Conservation (phyloP, 352 stramenopile species). For the Phytophthora idaei region DNA sequence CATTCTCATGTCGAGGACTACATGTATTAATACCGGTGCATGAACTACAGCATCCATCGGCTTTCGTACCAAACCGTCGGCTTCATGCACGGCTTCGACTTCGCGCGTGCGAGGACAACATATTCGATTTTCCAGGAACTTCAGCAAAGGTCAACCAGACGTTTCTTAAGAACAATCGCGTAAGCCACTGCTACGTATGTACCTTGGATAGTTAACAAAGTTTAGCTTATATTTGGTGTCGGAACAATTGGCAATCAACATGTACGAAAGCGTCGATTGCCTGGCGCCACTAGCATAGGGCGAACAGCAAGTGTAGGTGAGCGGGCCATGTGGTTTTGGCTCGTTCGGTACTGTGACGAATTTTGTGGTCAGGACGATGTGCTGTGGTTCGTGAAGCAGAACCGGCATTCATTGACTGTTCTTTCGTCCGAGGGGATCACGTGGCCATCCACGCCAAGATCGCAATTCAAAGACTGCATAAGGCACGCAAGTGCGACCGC, state of each 20-base stretch:
- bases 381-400: background rate
- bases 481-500: background rate
- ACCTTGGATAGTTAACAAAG: no score
- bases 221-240: no score
- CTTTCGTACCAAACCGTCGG: no score
- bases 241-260: background rate
- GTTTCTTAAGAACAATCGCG: no score
- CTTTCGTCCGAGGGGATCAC: background rate
- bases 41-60: no score
- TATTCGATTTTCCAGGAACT: no score
- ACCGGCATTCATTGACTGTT: background rate
- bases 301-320: background rate
- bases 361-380: background rate
- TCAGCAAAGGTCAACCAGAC: no score
- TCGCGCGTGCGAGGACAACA: no score
- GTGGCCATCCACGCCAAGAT: background rate
- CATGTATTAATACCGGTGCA: no score
- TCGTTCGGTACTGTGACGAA: background rate
- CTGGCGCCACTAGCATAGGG: background rate
- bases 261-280: background rate
- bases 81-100: no score
- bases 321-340: background rate
- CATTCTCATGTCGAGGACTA: no score
- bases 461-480: background rate
- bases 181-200: no score